Conservation (phyloP, 2,329 filamentous ascomycete genomes). For the Monosporascus sp. region DNA sequence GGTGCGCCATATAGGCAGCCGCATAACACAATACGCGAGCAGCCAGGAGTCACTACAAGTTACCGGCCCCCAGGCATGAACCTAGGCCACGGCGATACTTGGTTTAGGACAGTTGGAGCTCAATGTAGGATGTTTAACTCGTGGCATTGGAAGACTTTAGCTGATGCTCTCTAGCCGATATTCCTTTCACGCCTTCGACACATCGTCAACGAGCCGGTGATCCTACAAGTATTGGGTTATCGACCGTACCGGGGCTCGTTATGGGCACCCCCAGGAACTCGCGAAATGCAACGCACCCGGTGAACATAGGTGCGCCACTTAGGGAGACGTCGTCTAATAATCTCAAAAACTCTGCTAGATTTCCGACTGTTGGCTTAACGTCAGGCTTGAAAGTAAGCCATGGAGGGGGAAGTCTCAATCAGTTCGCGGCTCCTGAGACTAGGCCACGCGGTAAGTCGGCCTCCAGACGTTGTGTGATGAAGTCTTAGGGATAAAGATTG, state of each 20-base stretch:
- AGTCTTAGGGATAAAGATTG: background rate
- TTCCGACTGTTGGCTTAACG: conserved; percentile 21
- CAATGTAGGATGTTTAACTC: conserved; percentile 11
- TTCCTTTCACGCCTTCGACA: conserved; percentile 28
- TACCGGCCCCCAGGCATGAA: conserved; percentile 6
- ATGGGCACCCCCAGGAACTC: conserved; percentile 21
- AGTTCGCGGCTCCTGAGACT: conserved; percentile 10
- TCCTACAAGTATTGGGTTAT: conserved; percentile 18
- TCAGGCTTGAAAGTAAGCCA: conserved; percentile 24
- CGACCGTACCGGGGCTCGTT: conserved; percentile 26
- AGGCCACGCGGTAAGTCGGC: conserved; percentile 18
- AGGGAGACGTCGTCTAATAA: conserved; percentile 9
- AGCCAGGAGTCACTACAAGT: conserved; percentile 2
- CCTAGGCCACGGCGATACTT: conserved; percentile 2
- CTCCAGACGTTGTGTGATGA: background rate
- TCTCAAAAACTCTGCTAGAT: conserved; percentile 9
- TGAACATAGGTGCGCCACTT: conserved; percentile 12
- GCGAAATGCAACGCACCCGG: conserved; percentile 2
- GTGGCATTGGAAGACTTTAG: background rate
- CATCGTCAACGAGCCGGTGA: conserved; percentile 26
- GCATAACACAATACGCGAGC: conserved; percentile 5
- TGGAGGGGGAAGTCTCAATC: conserved; percentile 7
- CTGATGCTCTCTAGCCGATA: conserved; percentile 16
- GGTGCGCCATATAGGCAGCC: conserved; percentile 9
- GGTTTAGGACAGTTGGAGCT: conserved; percentile 12